Evolutionary conservation across 148 eudicot species (phyloP).

Genomic region (Dianthus caryophyllus): DNA sequence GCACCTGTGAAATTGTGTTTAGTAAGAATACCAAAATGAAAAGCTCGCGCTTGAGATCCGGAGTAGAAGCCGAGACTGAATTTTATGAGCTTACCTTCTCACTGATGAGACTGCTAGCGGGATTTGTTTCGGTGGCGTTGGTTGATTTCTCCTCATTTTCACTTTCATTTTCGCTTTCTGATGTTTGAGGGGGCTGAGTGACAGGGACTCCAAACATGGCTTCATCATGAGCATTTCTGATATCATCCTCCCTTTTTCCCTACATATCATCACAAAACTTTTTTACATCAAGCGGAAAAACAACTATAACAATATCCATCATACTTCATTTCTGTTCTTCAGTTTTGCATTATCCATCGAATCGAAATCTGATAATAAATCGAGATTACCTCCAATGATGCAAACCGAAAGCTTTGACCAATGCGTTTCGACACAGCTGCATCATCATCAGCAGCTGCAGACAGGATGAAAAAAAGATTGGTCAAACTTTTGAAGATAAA

Average conservation of each 20-base stretch:
- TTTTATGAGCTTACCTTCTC: slow-evolving; percentile 41
- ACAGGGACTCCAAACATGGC: slow-evolving; percentile 88
- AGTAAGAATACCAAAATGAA: neutral
- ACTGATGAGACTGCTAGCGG: slow-evolving; percentile 50
- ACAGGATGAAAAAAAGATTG: neutral
- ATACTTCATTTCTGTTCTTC: neutral
- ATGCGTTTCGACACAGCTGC: slow-evolving; percentile 63
- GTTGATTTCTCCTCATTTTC: slow-evolving; percentile 24
- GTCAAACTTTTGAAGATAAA: neutral
- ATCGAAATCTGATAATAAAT: neutral
- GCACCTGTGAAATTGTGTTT: slow-evolving; percentile 37
- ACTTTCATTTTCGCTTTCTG: slow-evolving; percentile 40
- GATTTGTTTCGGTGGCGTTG: slow-evolving; percentile 26
- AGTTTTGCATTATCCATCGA: neutral
- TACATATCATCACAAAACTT: slow-evolving; percentile 22
- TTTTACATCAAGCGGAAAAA: neutral
- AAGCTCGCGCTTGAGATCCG: neutral
- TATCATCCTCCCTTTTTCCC: slow-evolving; percentile 64
- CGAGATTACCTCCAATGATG: slow-evolving; percentile 62
- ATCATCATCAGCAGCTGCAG: slow-evolving; percentile 85
- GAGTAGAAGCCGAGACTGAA: neutral
- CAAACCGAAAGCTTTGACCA: slow-evolving; percentile 79
- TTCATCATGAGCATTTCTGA: slow-evolving; percentile 76
- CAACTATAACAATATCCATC: neutral
- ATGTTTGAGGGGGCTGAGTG: slow-evolving; percentile 29